A percentile compares a stretch with the other conserved stretches of the same genome.
Conservation (phyloP, 805 yeast species). For the Pichia manshurica region DNA sequence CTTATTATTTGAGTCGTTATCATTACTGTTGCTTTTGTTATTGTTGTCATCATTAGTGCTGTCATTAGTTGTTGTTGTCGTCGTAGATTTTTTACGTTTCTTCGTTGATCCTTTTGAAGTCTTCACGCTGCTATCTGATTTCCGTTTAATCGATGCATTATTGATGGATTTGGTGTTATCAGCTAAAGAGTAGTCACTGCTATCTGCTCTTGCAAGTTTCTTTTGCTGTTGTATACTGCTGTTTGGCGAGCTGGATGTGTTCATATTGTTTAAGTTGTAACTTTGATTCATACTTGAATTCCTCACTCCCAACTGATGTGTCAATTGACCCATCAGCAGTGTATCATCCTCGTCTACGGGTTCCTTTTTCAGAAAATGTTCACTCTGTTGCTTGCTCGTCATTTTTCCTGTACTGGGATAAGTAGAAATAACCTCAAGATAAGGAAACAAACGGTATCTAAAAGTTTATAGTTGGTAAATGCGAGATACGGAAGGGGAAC, state of each 20-base stretch:
- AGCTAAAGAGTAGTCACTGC: no score
- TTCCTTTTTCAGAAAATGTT: neutral
- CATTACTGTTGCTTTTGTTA: neutral
- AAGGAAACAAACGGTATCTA: no score
- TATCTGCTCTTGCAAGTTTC: neutral
- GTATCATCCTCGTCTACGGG: neutral
- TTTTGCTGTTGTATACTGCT: neutral
- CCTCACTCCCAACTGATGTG: neutral
- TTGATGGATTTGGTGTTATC: neutral
- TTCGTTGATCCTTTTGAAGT: neutral
- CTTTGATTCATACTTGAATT: neutral
- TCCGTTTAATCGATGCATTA: neutral
- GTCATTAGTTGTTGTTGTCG: neutral
- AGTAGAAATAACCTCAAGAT: neutral
- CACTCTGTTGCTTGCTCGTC: neutral
- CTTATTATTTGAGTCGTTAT: neutral
- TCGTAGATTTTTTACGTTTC: slow-evolving; percentile 2
- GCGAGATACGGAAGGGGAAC: no score
- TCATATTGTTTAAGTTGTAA: neutral
- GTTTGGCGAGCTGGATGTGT: no score
- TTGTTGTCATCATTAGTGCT: slow-evolving; percentile 1
- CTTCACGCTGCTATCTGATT: neutral
- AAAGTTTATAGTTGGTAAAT: no score
- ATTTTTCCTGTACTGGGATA: no score
- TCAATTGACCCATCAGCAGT: neutral